These are phyloP conservation scores for Turritis glabra DNA, from an alignment of 345 rosid species.

Conservation along the genomic window DNA sequence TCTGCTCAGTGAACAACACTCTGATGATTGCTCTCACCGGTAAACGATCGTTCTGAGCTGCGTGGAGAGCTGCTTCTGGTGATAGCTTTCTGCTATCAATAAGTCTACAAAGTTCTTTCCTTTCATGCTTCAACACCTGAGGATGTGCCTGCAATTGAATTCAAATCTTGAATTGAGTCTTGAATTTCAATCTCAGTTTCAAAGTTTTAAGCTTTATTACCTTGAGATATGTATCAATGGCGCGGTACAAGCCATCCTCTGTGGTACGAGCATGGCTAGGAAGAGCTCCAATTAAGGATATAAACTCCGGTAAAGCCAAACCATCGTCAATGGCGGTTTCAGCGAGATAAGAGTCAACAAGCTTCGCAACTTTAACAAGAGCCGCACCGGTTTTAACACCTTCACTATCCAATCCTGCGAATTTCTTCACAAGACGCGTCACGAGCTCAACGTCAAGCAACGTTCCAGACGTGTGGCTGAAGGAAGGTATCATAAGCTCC, in stretches of 20 bases:
- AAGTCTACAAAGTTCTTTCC: conserved; percentile 67
- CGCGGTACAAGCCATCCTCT: conserved; percentile 82
- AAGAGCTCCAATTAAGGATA: conserved; percentile 58
- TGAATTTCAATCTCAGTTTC: not conserved
- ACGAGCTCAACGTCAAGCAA: conserved; percentile 83
- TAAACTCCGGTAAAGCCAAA: conserved; percentile 55
- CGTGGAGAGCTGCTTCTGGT: conserved; percentile 81
- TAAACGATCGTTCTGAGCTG: conserved; percentile 82
- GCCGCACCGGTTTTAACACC: conserved; percentile 53
- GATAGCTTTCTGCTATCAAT: conserved; percentile 79
- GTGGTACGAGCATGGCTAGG: conserved; percentile 69
- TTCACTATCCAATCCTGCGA: conserved; percentile 50
- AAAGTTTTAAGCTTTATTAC: conserved; percentile 31
- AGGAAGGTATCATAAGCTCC: conserved; percentile 90
- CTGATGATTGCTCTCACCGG: conserved; percentile 80
- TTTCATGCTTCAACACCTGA: conserved; percentile 68
- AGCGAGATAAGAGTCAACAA: conserved; percentile 75
- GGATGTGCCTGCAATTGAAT: conserved; percentile 65
- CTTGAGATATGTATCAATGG: conserved; percentile 90
- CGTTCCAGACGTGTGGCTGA: conserved; percentile 71
- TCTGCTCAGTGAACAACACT: conserved; percentile 79
- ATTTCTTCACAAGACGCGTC: conserved; percentile 63
- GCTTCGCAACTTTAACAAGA: conserved; percentile 73
- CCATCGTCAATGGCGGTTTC: conserved; percentile 72
- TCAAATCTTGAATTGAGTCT: not conserved